Evolutionary conservation across 2,329 filamentous ascomycete species (phyloP).

Genomic region (Leptographium wingfieldii): DNA sequence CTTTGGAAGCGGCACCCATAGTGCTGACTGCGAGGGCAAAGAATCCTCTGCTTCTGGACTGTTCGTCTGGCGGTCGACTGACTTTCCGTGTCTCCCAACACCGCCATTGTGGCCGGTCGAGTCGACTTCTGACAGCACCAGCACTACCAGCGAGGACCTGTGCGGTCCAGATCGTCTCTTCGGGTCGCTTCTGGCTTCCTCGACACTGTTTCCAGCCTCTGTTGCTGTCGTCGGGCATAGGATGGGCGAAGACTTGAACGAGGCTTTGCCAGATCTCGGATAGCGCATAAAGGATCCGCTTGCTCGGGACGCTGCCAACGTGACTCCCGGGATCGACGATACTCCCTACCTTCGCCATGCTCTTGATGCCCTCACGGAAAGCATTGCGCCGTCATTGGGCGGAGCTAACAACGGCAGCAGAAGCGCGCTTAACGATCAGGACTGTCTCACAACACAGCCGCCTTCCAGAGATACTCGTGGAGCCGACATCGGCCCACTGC

Average conservation of each 20-base stretch:
- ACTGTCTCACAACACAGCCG: neutral
- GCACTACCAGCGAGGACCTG: constrained; percentile 27
- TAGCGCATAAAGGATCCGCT: constrained; percentile 38
- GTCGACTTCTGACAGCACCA: constrained; percentile 16
- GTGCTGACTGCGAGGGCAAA: neutral
- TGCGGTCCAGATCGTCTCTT: constrained; percentile 31
- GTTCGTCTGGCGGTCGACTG: constrained; percentile 18
- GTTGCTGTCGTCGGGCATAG: no score
- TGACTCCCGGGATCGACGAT: constrained; percentile 71
- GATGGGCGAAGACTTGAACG: no score
- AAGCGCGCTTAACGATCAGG: constrained; percentile 16
- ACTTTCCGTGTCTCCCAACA: constrained; percentile 24
- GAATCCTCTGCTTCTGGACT: constrained; percentile 14
- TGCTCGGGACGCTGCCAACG: constrained; percentile 34
- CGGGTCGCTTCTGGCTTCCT: constrained; percentile 19
- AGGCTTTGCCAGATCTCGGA: constrained; percentile 4
- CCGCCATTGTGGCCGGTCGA: constrained; percentile 18
- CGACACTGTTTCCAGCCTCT: constrained; percentile 8
- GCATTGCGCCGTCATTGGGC: constrained; percentile 18
- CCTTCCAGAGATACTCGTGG: neutral
- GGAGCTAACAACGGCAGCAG: constrained; percentile 38
- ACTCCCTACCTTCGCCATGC: constrained; percentile 83
- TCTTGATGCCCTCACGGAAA: constrained; percentile 71
- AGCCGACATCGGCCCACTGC: neutral
- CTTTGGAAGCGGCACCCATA: neutral